Base-by-base conservation (phyloP, 306 rosid species). In the Corylus americana region DNA sequence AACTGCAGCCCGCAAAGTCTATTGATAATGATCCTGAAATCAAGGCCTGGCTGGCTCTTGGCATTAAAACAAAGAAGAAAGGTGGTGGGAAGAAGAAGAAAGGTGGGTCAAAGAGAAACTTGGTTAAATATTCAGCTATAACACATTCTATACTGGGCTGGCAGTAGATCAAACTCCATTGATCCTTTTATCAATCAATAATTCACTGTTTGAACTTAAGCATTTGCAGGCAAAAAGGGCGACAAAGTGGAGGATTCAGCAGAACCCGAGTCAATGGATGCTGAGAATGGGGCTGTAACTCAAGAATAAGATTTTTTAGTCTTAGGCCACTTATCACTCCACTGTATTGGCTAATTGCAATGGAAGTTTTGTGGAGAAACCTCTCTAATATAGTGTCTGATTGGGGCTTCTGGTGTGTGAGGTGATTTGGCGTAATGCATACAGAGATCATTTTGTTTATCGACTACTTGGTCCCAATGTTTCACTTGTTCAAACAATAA, bases 1-100 rank as follows among this genome's bases (percentile, higher is more conserved):
- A 93, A 29, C 51, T 93, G 85, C 90, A 88, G 87, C 93, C 97
- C 17, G 87, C 97, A 0, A 95, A 93, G 88, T 83, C 92, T 11
- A 18, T 90, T 39, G 94, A 93, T 29, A 49, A 49, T 49, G 98
- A 93, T 83, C 98, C 99, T 25, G 98, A 93, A 77, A 93, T 95
- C 55, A 95, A 95, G 85, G 89, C 94, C 37, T 95, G 99, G 99
- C 76, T 91, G 78, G 91, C 98, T 16, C 70, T 95, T 83, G 97
- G 89, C 45, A 87, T 89, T 57, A 95, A 93, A 89, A 85, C 97
- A 8, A 92, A 93, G 92, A 95, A 92, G 88, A 95, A 91, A 74
- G 99, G 98, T 8, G 99, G 99, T 25, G 99, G 99, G 51, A 95
- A 95, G 88, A 95, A 93, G 90, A 95, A 95, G 81, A 95, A 92